These are phyloP conservation scores for Lipomyces starkeyi DNA, from an alignment of 805 yeast species.

Conservation along the genomic window DNA sequence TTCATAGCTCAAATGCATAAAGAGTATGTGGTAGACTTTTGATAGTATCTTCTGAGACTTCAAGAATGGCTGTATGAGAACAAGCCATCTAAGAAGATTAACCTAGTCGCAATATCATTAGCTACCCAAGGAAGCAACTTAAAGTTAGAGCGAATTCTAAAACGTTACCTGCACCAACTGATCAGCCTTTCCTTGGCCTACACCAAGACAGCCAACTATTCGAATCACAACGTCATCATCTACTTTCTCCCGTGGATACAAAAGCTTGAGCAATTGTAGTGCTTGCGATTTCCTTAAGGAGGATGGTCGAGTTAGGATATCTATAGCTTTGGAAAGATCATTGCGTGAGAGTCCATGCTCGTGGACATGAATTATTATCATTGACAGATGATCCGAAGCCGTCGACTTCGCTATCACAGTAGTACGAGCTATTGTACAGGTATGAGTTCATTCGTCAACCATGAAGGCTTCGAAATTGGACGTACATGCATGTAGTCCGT, in stretches of 20 bases:
- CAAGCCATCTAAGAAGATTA: constrained; percentile 29
- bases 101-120: neutral
- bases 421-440: constrained; percentile 7
- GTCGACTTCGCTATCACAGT: constrained; percentile 17
- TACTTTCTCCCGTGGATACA: constrained; percentile 27
- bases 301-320: constrained; percentile 13
- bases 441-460: neutral
- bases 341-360: constrained; percentile 26
- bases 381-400: constrained; percentile 27
- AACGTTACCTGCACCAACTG: constrained; percentile 17
- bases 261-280: constrained; percentile 23
- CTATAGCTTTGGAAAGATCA: constrained; percentile 18
- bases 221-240: constrained; percentile 17
- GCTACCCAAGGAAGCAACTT: neutral
- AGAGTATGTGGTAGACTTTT: constrained; percentile 18
- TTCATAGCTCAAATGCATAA: constrained; percentile 26
- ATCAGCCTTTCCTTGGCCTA: constrained; percentile 21
- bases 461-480: neutral
- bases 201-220: constrained; percentile 27
- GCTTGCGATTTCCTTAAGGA: constrained; percentile 14
- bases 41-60: constrained; percentile 9
- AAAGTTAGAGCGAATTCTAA: neutral
- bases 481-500: constrained; percentile 4
- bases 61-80: constrained; percentile 28
- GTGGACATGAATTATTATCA: constrained; percentile 22